Evolutionary conservation across 768 basidiomycete species (phyloP), one percentile per base, ranked within the genome.

Genomic region (Lactifluus pinguis): DNA sequence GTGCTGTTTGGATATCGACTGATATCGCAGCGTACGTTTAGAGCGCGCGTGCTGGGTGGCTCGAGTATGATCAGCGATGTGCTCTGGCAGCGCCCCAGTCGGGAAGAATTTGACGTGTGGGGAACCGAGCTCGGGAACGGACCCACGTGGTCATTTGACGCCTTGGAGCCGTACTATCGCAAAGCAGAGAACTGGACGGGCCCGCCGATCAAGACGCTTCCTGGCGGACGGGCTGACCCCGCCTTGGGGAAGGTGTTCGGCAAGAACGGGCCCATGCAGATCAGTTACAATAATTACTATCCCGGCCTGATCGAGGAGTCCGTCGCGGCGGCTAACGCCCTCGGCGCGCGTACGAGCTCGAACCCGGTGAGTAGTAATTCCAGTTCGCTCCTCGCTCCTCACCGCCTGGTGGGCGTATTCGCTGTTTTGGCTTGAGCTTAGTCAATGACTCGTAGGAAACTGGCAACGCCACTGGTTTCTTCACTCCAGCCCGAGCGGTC

Each of bases 31-130:
- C 10, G 2, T 39, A 25, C 8, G 21, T n/a, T 34, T 14, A 64
- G 63, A 21, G 63, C 47, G 41, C 63, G 63, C 17, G 47, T 64
- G 8, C 48, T 64, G 4, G 63, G 63, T 5, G 63, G 63, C 25
- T 64, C 61, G 47, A 64, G 63, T 52, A 64, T 64, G 63, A 57
- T 64, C 63, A 57, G 56, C 47, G 63, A 64, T 48, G 39, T 64
- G 47, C 56, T 64, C n/a, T 64, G 63, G 63, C 63, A 64, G 52
- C 60, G 63, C 15, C 61, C 63, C 11, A 62, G 55, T n/a, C 50
- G 52, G 3, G 63, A 64, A 39, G 63, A 64, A 47, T 62, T 63
- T 25, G 63, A 64, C 17, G 56, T 34, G 4, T 64, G 63, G 63
- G 63, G 63, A 13, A 50, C 52, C 1, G 63, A 55, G 50, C 61